phyloP scores from a whole-genome alignment of 2,329 filamentous ascomycete species.

The Mollisia scopiformis region DNA sequence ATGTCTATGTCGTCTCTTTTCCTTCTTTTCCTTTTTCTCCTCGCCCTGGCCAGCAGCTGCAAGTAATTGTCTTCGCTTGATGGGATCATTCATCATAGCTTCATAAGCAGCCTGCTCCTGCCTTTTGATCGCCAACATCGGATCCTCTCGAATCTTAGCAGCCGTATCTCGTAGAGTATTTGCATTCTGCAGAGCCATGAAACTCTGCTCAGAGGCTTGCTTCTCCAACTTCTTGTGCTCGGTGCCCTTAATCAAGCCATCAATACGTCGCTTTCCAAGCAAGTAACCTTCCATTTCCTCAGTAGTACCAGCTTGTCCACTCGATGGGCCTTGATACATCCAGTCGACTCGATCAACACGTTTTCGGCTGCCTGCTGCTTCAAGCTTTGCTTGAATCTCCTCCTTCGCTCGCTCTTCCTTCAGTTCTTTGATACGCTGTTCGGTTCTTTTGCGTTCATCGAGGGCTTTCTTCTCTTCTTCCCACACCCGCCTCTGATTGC shows the following conservation, averaged over 20 bases:
- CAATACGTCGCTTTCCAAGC: conserved; percentile 89
- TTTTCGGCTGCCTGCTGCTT: conserved; percentile 83
- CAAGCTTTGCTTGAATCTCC: conserved; percentile 87
- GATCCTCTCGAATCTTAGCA: conserved; percentile 86
- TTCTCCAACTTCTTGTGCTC: conserved; percentile 84
- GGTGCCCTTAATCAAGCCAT: conserved; percentile 80
- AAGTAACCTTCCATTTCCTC: conserved; percentile 96
- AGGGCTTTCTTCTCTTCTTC: conserved; percentile 90
- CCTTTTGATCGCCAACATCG: conserved; percentile 88
- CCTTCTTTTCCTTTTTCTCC: conserved; percentile 46
- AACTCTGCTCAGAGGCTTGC: conserved; percentile 60
- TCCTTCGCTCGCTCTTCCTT: conserved; percentile 92
- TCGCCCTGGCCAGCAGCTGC: conserved; percentile 61
- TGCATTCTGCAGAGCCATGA: conserved; percentile 67
- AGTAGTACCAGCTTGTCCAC: conserved; percentile 71
- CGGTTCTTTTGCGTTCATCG: conserved; percentile 91
- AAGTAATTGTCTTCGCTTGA: conserved; percentile 68
- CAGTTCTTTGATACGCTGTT: conserved; percentile 88
- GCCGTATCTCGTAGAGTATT: conserved; percentile 80
- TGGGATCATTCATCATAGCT: conserved; percentile 78
- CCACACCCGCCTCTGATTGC: conserved; percentile 90
- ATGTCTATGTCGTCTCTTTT: conserved; percentile 48
- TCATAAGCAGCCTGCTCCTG: conserved; percentile 84
- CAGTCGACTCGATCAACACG: conserved; percentile 87
- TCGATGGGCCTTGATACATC: conserved; percentile 93